phyloP scores from a whole-genome alignment of 192 early-diverging fungal species.

The Podila clonocystis region DNA sequence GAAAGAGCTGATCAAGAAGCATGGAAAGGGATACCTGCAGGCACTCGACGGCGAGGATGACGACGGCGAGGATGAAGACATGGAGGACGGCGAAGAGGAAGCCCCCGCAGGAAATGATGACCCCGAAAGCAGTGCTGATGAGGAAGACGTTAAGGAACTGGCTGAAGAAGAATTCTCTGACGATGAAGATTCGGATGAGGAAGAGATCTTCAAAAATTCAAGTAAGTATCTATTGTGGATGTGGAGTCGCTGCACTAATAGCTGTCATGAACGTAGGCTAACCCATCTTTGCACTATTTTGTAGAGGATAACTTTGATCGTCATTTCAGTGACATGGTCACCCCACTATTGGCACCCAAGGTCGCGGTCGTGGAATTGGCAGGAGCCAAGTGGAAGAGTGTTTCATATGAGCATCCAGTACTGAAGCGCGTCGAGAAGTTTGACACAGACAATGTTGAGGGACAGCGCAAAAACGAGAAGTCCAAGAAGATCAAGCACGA shows the following conservation, averaged over 20 bases:
- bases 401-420: slow-evolving; percentile 43
- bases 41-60: slow-evolving; percentile 35
- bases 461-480: slow-evolving; percentile 18
- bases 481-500: slow-evolving; percentile 30
- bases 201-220: slow-evolving; percentile 46
- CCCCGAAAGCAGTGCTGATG: slow-evolving; percentile 51
- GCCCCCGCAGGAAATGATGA: slow-evolving; percentile 49
- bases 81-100: slow-evolving; percentile 36
- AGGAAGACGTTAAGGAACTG: slow-evolving; percentile 45
- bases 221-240: slow-evolving; percentile 17
- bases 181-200: slow-evolving; percentile 11
- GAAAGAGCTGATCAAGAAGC: slow-evolving; percentile 49
- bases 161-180: slow-evolving; percentile 52
- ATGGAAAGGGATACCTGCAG: slow-evolving; percentile 44
- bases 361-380: slow-evolving; percentile 41
- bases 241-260: background rate
- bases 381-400: slow-evolving; percentile 45
- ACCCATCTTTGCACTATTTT: no score
- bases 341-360: slow-evolving; percentile 37
- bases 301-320: slow-evolving; percentile 47
- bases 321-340: slow-evolving; percentile 45
- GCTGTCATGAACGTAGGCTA: background rate
- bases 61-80: slow-evolving; percentile 25
- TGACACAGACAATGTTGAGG: slow-evolving; percentile 50
- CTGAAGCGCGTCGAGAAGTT: slow-evolving; percentile 42